Base-by-base conservation (phyloP, 2,329 filamentous ascomycete genomes). In the Fonsecaea pedrosoi region DNA sequence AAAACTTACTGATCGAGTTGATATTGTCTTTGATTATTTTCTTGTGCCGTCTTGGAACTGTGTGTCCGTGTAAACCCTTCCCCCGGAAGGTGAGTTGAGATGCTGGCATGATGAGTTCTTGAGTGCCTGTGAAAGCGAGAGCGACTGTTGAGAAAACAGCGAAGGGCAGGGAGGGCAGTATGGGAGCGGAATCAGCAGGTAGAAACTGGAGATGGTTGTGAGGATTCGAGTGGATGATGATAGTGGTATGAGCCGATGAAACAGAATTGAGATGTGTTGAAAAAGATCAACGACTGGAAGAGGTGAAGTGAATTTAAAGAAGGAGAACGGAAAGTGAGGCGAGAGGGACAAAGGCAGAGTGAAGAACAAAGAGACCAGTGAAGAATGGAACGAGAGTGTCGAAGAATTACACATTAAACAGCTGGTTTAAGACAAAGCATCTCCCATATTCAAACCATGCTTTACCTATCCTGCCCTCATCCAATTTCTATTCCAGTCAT, bases 401-500 rank as follows among this genome's bases (percentile, higher is more conserved):
- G 56, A 61, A 62, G 34, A 66, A 72, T 73, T 71, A 70, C 66
- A 70, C 68, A 72, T 72, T 72, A 72, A 56, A 50, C 25, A 50
- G 50, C 56, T 58, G 67, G 69, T 64, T 69, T 64, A 54, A 42
- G 21, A 34, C 40, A 45, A 50, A 40, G 21, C 48, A 61, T 61
- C 50, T 38, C 35, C 67, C 72, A 71, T 73, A 73, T 71, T 66
- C 73, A 74, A 74, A 72, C 68, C 68, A 73, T 73, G 74, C 74
- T 74, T 72, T 73, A 74, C 59, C 62, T 60, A 63, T 69, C 64
- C 69, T 66, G 68, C 45, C 35, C 35, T 35, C 54, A 21, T 61
- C 53, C 59, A 61, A 54, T 21, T 66, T 63, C 67, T 71, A 68
- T 65, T 42, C 60, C 66, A n/a, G 50, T 61, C 59, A 61, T 61